Conservation (phyloP, 2,329 filamentous ascomycete species). For the Monosporascus cannonballus region DNA sequence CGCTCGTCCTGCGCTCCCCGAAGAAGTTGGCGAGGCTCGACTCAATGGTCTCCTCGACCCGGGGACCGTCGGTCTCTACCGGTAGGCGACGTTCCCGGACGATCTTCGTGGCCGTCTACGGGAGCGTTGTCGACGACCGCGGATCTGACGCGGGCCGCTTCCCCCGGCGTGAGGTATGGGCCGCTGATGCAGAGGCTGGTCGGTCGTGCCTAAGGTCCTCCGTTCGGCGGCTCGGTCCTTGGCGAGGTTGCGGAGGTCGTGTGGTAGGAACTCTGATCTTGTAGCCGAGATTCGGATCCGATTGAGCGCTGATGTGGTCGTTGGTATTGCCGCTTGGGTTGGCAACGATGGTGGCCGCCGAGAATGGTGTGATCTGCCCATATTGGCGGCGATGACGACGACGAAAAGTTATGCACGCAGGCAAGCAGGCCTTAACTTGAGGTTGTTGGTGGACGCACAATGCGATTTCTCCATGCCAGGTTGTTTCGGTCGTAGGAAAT, state of each 20-base stretch:
- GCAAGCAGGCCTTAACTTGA: no score
- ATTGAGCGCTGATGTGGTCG: not conserved
- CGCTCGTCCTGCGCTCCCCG: slow-evolving; percentile 21
- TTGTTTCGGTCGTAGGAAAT: no score
- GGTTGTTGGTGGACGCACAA: no score
- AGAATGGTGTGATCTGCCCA: not conserved
- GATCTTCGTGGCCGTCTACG: slow-evolving; percentile 1
- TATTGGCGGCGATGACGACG: not conserved
- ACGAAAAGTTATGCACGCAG: no score
- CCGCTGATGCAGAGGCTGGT: slow-evolving; percentile 21
- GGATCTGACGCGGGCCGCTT: slow-evolving; percentile 13
- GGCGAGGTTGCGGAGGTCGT: not conserved
- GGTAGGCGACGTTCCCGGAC: not conserved
- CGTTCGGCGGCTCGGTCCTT: not conserved
- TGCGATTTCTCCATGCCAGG: no score
- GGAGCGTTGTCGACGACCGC: slow-evolving; percentile 6
- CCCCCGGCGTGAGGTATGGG: slow-evolving; percentile 19
- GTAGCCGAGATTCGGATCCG: not conserved
- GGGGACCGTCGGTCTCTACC: slow-evolving; percentile 3
- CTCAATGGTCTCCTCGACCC: slow-evolving; percentile 17
- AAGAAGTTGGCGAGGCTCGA: slow-evolving; percentile 17
- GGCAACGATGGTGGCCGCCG: not conserved
- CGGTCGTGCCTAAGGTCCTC: not conserved
- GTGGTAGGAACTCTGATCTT: not conserved
- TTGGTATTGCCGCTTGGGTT: not conserved